These are phyloP conservation scores for Tylopilus felleus DNA, from an alignment of 768 basidiomycete genomes.

Conservation along the genomic window DNA sequence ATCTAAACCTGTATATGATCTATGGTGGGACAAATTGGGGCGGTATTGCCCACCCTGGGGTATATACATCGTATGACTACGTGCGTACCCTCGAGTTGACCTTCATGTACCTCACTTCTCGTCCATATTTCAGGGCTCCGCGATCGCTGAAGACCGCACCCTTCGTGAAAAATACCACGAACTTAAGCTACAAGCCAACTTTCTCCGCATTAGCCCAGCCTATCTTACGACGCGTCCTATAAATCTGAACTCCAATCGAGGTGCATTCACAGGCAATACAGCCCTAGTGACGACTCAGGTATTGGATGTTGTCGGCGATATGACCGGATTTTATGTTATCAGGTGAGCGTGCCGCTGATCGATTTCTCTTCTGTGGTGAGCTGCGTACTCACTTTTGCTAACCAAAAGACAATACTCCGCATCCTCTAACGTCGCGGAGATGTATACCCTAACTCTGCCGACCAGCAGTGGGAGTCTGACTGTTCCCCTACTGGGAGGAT, in stretches of 20 bases:
- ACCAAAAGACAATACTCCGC: slow-evolving; percentile 15
- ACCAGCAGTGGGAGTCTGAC: slow-evolving; percentile 44
- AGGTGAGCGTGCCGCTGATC: slow-evolving; percentile 1
- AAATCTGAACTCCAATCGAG: slow-evolving; percentile 39
- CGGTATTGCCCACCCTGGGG: slow-evolving; percentile 50
- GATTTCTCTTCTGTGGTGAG: neutral
- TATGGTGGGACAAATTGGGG: slow-evolving; percentile 68
- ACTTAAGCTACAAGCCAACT: slow-evolving; percentile 49
- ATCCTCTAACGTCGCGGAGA: slow-evolving; percentile 8
- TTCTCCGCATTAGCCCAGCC: slow-evolving; percentile 48
- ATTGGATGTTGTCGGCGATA: slow-evolving; percentile 45
- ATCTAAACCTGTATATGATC: slow-evolving; percentile 51
- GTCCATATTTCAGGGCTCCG: slow-evolving; percentile 36
- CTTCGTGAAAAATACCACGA: slow-evolving; percentile 54
- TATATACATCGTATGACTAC: slow-evolving; percentile 63
- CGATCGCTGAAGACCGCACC: slow-evolving; percentile 50
- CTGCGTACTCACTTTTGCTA: neutral
- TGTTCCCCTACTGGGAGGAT: slow-evolving; percentile 43
- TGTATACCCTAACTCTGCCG: slow-evolving; percentile 40
- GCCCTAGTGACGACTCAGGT: slow-evolving; percentile 49
- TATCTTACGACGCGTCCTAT: slow-evolving; percentile 46
- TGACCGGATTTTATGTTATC: slow-evolving; percentile 46
- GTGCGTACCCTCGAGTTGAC: slow-evolving; percentile 19
- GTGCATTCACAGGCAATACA: slow-evolving; percentile 46
- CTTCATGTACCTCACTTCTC: neutral